These are phyloP conservation scores for Candida tammaniensis DNA, from an alignment of 805 yeast species.

Conservation along the genomic window DNA sequence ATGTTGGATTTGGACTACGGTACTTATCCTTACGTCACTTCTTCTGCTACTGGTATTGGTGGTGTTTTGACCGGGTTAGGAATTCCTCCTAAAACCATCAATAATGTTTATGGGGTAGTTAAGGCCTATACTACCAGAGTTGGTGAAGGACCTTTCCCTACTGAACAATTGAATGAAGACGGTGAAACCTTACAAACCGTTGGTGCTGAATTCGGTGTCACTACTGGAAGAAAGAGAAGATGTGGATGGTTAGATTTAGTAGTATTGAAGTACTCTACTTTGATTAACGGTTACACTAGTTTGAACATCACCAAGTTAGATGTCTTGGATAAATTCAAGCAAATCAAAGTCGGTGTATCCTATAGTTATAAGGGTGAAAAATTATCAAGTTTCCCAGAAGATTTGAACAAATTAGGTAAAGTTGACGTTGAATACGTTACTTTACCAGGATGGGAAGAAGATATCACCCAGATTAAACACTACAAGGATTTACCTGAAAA, in stretches of 20 bases:
- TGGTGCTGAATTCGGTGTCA: slow-evolving; percentile 96
- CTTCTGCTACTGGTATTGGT: slow-evolving; percentile 94
- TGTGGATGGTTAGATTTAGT: slow-evolving; percentile 99
- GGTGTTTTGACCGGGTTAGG: slow-evolving; percentile 98
- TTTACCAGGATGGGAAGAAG: slow-evolving; percentile 91
- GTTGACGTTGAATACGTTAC: slow-evolving; percentile 92
- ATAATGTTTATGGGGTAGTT: slow-evolving; percentile 89
- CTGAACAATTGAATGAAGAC: slow-evolving; percentile 84
- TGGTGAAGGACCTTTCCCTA: slow-evolving; percentile 99
- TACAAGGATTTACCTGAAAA: slow-evolving; percentile 83
- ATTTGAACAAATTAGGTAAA: slow-evolving; percentile 72
- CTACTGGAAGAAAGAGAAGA: slow-evolving; percentile 98
- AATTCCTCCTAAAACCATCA: slow-evolving; percentile 83
- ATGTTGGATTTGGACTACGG: slow-evolving; percentile 98
- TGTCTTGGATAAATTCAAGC: slow-evolving; percentile 86
- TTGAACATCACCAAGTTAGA: slow-evolving; percentile 95
- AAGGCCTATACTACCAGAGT: slow-evolving; percentile 99
- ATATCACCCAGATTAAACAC: slow-evolving; percentile 66
- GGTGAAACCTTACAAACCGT: slow-evolving; percentile 88
- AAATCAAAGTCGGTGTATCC: slow-evolving; percentile 82
- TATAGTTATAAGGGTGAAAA: slow-evolving; percentile 78
- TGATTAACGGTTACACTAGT: slow-evolving; percentile 92
- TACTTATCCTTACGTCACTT: slow-evolving; percentile 96
- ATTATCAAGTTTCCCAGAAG: slow-evolving; percentile 87
- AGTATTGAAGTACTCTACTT: slow-evolving; percentile 84